Base-by-base conservation (phyloP, 371 early-diverging fungal genomes). In the Capillidium rhysosporum region DNA sequence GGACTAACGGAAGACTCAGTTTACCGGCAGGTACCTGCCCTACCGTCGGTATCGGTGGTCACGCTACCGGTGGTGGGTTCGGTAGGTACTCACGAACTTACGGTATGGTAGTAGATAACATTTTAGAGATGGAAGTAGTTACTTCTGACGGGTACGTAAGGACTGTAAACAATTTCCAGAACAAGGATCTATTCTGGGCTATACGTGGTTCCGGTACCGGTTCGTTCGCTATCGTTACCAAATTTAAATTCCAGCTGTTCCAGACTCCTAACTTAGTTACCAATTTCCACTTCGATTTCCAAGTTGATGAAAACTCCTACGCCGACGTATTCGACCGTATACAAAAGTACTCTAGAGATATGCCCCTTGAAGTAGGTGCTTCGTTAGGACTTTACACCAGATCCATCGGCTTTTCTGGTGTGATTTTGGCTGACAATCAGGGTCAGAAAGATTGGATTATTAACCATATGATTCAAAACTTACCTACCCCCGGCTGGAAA, bases 111-210 rank as follows among this genome's bases (percentile, higher is more conserved):
- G 63, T 59, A 30, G 68, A 69, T 58, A 41, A 51, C 1, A 61
- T 63, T 30, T 5, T 63, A n/a, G 39, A 51, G 20, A 52, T 61
- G 10, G 34, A 52, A 26, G 52, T 69, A 18, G 66, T 69, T 21
- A 34, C 43, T 3, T 52, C 59, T 28, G 29, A 59, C 49, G 70
- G 70, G 1, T 43, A 52, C 9, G n/a, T 66, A 3, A 25, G 64
- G 2, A 58, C n/a, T 14, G 61, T 54, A 26, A 59, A 48, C 49
- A 29, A 26, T 5, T 39, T 1, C 10, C 12, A 49, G 25, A 53
- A 69, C 57, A n/a, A 46, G 16, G 68, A 70, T 54, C 40, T 70
- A 39, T 70, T 63, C 34, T 70, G 63, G 63, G 70, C 68, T 1
- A 16, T 68, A 18, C 52, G 68, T 23, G 70, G 68, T 12, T 70